Base-by-base conservation (phyloP, 129 eudicot genomes). In the Lactuca saligna region DNA sequence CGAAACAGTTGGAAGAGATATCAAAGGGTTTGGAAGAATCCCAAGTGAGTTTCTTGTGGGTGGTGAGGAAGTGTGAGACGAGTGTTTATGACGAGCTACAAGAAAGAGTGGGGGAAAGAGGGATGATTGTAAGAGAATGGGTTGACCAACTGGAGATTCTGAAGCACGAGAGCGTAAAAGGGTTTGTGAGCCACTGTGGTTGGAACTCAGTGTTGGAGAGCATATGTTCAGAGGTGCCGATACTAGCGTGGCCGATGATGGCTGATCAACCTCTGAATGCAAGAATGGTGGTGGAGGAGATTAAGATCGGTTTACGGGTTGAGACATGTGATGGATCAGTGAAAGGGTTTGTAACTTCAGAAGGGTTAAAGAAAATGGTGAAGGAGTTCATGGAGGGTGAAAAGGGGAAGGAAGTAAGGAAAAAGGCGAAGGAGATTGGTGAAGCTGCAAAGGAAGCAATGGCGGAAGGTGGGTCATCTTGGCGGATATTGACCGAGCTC, bases 161-260 rank as follows among this genome's bases (percentile, higher is more conserved):
- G 6, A 82, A 58, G 44, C 96, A 89, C 17, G 76, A 54, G 61
- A 66, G 76, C 11, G 86, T 89, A 14, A 65, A 66, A 34, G 96
- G 96, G 11, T 89, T 89, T 49, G 13, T 89, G 16, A 89, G 93
- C 51, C 96, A 88, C 33, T 88, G 96, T 10, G 96, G 96, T 17
- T 88, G 91, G 96, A 88, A 81, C 71, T 89, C 96, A 4, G 83
- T 81, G 4, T 3, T 89, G 61, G 96, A 89, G 82, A 85, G 89
- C 57, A 81, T 89, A 25, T 89, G 96, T 60, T 86, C 90, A 0
- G 63, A 53, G 48, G 92, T 86, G 31, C 96, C 96, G 32, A 81
- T 89, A n/a, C 64, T 89, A 63, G 96, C 96, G 2, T 89, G 92
- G 92, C 90, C 96, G 7, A 75, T 89, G 86, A 82, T 86, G 86